Evolutionary conservation across 352 stramenopile species (phyloP).

Genomic region (Globisporangium viniferum): DNA sequence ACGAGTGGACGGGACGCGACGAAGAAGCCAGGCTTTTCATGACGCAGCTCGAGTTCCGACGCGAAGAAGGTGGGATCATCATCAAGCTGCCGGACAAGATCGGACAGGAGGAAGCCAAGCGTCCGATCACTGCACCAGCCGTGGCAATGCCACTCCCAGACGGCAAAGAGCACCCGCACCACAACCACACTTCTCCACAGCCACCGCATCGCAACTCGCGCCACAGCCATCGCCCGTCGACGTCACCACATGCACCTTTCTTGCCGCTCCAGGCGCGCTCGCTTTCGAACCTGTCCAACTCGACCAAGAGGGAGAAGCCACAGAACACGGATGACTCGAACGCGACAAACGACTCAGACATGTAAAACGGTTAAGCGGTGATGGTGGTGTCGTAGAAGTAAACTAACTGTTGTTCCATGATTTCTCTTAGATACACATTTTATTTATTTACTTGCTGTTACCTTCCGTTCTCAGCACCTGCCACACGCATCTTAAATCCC

Average conservation of each 20-base stretch:
- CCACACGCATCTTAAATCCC: conserved; percentile 24
- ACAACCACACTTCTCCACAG: conserved; percentile 2
- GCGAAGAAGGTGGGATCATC: conserved; percentile 58
- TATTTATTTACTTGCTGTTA: background rate
- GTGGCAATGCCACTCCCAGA: conserved; percentile 2
- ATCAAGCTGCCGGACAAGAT: conserved; percentile 61
- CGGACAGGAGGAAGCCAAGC: background rate
- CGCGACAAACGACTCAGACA: background rate
- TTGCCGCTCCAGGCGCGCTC: background rate
- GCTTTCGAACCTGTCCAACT: conserved; percentile 3
- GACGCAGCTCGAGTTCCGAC: conserved; percentile 53
- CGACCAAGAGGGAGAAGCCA: background rate
- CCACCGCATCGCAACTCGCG: conserved; percentile 8
- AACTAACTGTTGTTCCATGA: background rate
- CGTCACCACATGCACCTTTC: background rate
- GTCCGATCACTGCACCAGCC: background rate
- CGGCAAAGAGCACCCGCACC: conserved; percentile 9
- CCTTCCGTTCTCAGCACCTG: background rate
- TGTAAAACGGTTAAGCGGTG: background rate
- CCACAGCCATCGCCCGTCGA: conserved; percentile 9
- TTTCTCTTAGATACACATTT: background rate
- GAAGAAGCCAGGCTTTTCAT: conserved; percentile 43
- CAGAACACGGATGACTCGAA: background rate
- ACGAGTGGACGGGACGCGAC: conserved; percentile 33
- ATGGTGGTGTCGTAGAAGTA: background rate